Evolutionary conservation across 805 yeast genomes (phyloP).

Genomic region (Kuraishia piskuri): DNA sequence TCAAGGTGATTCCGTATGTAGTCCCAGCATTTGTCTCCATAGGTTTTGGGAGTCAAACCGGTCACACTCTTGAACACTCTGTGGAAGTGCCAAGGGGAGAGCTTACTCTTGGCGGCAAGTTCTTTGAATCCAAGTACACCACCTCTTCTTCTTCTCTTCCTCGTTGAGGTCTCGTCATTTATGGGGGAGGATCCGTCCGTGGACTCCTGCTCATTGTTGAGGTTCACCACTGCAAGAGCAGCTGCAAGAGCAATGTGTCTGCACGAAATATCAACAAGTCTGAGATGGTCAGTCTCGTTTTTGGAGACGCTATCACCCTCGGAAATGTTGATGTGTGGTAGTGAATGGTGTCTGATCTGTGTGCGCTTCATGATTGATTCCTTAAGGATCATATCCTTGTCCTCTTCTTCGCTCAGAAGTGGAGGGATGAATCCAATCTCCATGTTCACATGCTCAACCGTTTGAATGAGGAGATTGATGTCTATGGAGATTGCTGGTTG

Average conservation of each 20-base stretch:
- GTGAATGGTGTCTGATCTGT: slow-evolving; percentile 4
- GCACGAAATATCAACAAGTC: slow-evolving; percentile 70
- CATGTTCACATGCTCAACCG: slow-evolving; percentile 48
- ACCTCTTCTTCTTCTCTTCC: slow-evolving; percentile 50
- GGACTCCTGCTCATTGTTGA: slow-evolving; percentile 5
- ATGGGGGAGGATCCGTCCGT: neutral
- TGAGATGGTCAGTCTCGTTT: slow-evolving; percentile 60
- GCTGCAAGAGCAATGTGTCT: slow-evolving; percentile 81
- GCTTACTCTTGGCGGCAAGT: slow-evolving; percentile 73
- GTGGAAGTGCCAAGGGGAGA: slow-evolving; percentile 91
- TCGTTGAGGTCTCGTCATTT: slow-evolving; percentile 3
- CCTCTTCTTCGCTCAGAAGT: slow-evolving; percentile 35
- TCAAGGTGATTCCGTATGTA: slow-evolving; percentile 31
- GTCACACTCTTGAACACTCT: slow-evolving; percentile 82
- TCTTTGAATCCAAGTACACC: slow-evolving; percentile 81
- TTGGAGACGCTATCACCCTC: slow-evolving; percentile 27
- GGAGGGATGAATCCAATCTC: slow-evolving; percentile 52
- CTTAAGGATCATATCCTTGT: slow-evolving; percentile 20
- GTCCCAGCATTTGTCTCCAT: slow-evolving; percentile 77
- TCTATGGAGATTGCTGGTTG: slow-evolving; percentile 31
- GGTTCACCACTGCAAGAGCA: slow-evolving; percentile 27
- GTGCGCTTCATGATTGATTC: slow-evolving; percentile 6
- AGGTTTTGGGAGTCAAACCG: slow-evolving; percentile 81
- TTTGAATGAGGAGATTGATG: slow-evolving; percentile 31
- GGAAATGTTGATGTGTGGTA: slow-evolving; percentile 6